These are phyloP conservation scores for Pneumocystis carinii DNA, from an alignment of 1,139 yeast genomes.

Conservation along the genomic window DNA sequence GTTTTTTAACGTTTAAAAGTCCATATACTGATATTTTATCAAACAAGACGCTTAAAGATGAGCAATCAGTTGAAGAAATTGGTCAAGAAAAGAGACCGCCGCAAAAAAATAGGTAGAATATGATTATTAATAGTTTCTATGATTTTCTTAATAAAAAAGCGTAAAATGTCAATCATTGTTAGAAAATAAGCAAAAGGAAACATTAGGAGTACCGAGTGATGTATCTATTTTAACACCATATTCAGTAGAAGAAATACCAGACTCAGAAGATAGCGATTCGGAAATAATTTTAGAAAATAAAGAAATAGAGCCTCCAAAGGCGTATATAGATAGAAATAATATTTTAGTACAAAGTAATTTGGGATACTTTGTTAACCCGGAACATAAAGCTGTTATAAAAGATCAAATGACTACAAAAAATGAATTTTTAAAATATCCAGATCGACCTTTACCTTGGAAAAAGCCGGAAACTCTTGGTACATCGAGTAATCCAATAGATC, in stretches of 20 bases:
- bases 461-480: not conserved
- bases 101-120: too few species aligned
- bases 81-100: too few species aligned
- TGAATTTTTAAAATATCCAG: not conserved
- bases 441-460: not conserved
- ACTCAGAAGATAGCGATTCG: not conserved
- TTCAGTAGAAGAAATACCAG: not conserved
- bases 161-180: not conserved
- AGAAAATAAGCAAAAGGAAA: not conserved
- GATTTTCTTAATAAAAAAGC: too few species aligned
- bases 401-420: not conserved
- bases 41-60: not conserved
- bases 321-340: not conserved
- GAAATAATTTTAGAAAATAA: not conserved
- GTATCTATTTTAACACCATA: not conserved
- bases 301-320: not conserved
- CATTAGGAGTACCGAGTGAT: not conserved
- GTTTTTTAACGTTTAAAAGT: not conserved
- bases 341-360: not conserved
- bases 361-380: not conserved
- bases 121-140: too few species aligned
- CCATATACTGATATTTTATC: too few species aligned
- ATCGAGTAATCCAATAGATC: not conserved
- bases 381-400: not conserved
- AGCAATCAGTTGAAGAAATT: too few species aligned